phyloP scores from a whole-genome alignment of 805 yeast species.

The Alloascoidea hylecoeti region DNA sequence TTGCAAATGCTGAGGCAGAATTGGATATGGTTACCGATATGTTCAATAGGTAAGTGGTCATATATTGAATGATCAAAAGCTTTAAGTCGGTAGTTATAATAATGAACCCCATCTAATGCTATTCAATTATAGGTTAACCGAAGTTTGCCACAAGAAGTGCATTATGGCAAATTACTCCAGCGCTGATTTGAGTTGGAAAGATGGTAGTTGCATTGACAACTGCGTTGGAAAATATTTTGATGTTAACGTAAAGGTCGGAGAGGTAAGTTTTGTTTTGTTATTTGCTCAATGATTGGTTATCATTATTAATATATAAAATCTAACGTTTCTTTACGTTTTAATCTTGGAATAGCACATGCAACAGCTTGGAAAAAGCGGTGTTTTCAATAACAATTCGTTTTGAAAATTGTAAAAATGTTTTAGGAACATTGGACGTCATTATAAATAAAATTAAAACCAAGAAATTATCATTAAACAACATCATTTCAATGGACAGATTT shows the following conservation, averaged over 20 bases:
- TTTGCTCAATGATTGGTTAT: background rate
- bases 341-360: constrained; percentile 40
- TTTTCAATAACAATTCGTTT: constrained; percentile 7
- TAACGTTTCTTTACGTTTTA: background rate
- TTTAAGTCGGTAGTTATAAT: too few relatives aligned
- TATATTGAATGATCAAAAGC: too few relatives aligned
- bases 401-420: too few relatives aligned
- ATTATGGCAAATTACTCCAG: constrained; percentile 45
- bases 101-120: too few relatives aligned
- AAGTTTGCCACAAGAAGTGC: constrained; percentile 82
- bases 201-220: constrained; percentile 83
- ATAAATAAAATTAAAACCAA: too few relatives aligned
- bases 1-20: constrained; percentile 86
- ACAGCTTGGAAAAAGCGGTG: constrained; percentile 24
- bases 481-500: too few relatives aligned
- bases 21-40: constrained; percentile 94
- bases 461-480: too few relatives aligned
- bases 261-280: constrained; percentile 18
- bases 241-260: constrained; percentile 90
- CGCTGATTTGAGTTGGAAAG: constrained; percentile 65
- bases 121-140: constrained; percentile 44
- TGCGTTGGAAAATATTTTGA: constrained; percentile 93
- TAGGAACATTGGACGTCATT: too few relatives aligned
- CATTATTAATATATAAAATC: background rate
- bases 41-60: constrained; percentile 65